Evolutionary conservation across 768 basidiomycete species (phyloP).

Genomic region (Grammothele lineata): DNA sequence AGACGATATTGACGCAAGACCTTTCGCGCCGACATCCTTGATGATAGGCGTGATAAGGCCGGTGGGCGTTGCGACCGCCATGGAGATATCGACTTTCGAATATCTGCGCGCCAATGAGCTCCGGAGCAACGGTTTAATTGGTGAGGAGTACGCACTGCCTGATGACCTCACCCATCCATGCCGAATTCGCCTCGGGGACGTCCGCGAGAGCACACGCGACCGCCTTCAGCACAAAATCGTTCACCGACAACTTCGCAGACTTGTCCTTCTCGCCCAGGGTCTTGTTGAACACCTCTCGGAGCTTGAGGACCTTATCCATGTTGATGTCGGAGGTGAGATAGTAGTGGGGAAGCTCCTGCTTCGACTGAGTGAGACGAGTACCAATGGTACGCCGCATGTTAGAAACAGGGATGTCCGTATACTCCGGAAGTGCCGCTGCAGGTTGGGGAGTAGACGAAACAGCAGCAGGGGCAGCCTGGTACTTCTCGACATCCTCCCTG

Average conservation of each 20-base stretch:
- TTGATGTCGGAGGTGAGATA: slow-evolving; percentile 92
- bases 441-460: slow-evolving; percentile 34
- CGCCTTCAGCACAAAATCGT: slow-evolving; percentile 98
- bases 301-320: slow-evolving; percentile 94
- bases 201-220: slow-evolving; percentile 86
- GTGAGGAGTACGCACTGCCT: slow-evolving; percentile 70
- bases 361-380: slow-evolving; percentile 84
- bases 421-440: slow-evolving; percentile 60
- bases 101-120: slow-evolving; percentile 48
- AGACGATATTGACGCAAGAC: slow-evolving; percentile 87
- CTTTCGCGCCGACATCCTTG: slow-evolving; percentile 89
- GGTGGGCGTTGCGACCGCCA: slow-evolving; percentile 93
- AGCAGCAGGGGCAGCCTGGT: slow-evolving; percentile 51
- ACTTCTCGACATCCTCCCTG: slow-evolving; percentile 92
- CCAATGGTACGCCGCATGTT: slow-evolving; percentile 97
- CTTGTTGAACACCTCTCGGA: slow-evolving; percentile 95
- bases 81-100: slow-evolving; percentile 94
- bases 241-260: slow-evolving; percentile 89
- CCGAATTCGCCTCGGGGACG: slow-evolving; percentile 96
- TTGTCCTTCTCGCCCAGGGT: slow-evolving; percentile 84
- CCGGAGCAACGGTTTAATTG: background rate
- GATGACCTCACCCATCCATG: slow-evolving; percentile 95
- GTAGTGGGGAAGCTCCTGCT: slow-evolving; percentile 95
- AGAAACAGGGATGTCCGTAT: slow-evolving; percentile 84
- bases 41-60: slow-evolving; percentile 98